A percentile compares a stretch with the other conserved stretches of the same genome.
Evolutionary conservation across 2,329 filamentous ascomycete genomes (phyloP).

Genomic region (Fusarium sp.): DNA sequence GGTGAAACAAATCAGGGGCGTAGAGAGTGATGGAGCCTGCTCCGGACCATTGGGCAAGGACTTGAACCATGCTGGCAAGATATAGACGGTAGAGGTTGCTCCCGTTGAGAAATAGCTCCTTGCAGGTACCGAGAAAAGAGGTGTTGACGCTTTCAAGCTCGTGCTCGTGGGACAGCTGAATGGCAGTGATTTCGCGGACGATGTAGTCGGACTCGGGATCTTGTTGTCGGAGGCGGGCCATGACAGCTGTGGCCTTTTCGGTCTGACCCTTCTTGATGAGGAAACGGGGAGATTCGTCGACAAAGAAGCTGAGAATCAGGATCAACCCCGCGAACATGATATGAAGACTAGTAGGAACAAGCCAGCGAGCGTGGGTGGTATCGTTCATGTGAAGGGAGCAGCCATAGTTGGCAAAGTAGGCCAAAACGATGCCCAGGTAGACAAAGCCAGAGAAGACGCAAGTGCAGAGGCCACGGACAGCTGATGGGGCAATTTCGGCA

Average conservation of each 20-base stretch:
- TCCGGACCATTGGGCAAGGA: conserved; percentile 33
- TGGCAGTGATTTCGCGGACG: conserved; percentile 11
- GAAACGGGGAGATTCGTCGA: conserved; percentile 27
- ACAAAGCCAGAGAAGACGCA: conserved; percentile 30
- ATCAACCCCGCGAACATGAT: conserved; percentile 30
- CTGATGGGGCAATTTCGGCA: conserved; percentile 31
- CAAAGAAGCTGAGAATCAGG: conserved; percentile 21
- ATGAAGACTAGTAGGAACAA: conserved; percentile 30
- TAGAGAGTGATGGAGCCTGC: conserved; percentile 24
- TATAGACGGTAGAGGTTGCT: conserved; percentile 32
- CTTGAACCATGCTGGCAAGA: conserved; percentile 34
- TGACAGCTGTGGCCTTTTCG: conserved; percentile 6
- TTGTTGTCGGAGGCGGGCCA: conserved; percentile 14
- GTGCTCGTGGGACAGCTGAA: conserved; percentile 8
- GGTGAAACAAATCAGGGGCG: conserved; percentile 4
- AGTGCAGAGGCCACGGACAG: conserved; percentile 31
- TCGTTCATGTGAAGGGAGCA: conserved; percentile 21
- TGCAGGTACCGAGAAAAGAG: conserved; percentile 16
- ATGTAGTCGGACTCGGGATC: conserved; percentile 12
- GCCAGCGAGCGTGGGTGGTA: conserved; percentile 17
- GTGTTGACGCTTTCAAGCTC: conserved; percentile 19
- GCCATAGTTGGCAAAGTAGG: conserved; percentile 30
- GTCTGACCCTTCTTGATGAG: conserved; percentile 19
- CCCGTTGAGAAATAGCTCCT: conserved; percentile 25
- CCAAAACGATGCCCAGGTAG: conserved; percentile 23